Base-by-base conservation (phyloP, 371 early-diverging fungal genomes). In the Umbelopsis sp. region DNA sequence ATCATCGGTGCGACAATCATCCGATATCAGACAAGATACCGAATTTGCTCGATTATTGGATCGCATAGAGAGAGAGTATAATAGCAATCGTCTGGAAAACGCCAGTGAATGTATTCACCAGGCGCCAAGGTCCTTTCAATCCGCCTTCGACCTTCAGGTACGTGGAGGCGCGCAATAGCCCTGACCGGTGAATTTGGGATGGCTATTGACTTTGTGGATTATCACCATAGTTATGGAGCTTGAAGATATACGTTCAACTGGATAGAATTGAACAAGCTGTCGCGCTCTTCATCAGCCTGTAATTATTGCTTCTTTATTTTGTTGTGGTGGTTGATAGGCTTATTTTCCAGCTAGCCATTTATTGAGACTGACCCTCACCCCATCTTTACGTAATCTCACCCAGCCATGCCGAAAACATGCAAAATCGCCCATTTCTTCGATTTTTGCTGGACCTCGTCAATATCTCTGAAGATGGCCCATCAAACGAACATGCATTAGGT, bases 41-140 rank as follows among this genome's bases (percentile, higher is more conserved):
- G 57, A 57, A 57, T 57, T 57, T n/a, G 57, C 57, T 57, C 57
- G 57, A n/a, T 18, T 57, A 29, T 18, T 57, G 35, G 57, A 57
- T 11, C 57, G 57, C 14, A 32, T 57, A 1, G 18, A 35, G 14
- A 57, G 6, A 4, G 57, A 57, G 16, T 57, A 18, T 35, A 35
- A 57, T 8, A n/a, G 32, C 16, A 57, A 57, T 4, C 35, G 29
- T 24, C 29, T 57, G 16, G 57, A 35, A 7, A 35, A 7, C 35
- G 57, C 57, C 18, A 57, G 35, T 12, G 29, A 35, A 4, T 35
- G 57, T 16, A 57, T 57, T 2, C 18, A 29, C 14, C 57, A 57
- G 7, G 29, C 57, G 32, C 57, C 57, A 0, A 18, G 18, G 12
- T 32, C 35, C 3, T 57, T 57, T n/a, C 32, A 35, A 35, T 35